Base-by-base conservation (phyloP, 164 flowering plant species). In the Annona cherimola region DNA sequence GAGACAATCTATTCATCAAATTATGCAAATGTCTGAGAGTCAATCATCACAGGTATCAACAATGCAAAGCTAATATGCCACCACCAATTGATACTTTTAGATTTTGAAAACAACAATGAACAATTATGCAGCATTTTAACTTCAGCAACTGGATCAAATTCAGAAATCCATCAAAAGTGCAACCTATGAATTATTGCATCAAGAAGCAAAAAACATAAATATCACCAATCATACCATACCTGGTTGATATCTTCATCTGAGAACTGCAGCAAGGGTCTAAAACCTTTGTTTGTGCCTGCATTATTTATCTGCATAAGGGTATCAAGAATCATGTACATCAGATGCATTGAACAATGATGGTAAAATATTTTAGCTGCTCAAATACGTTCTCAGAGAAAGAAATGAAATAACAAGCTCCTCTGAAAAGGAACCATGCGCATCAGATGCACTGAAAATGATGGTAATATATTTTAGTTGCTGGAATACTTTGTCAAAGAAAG, bases 251-350 rank as follows among this genome's bases (percentile, higher is more conserved):
- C 99, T 77, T 90, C 94, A 80, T 94, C 92, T 68, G 84, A 78
- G 69, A 94, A 94, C 78, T 94, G 80, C 76, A 92, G 77, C 79
- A 94, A 84, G 9, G 99, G 99, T 74, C 97, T 86, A 72, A 94
- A 94, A 26, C 97, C 99, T 85, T 94, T 94, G 76, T 92, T 94
- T 54, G 88, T 84, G 62, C 99, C 99, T 41, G 99, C 99, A 81
- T 94, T 94, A 68, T 94, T 94, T 68, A 94, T 91, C 99, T 92
- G 92, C 68, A 43, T 69, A 75, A 77, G 44, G 69, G 46, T 14
- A 55, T 65, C 35, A 68, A 76, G 39, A 71, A 57, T n/a, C 19
- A 8, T 35, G 42, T 16, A n/a, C 42, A 41, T 80, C 26, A 80
- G 66, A 60, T 72, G 55, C 50, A 65, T 50, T 2, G 39, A 40